phyloP scores from a whole-genome alignment of 164 flowering plant genomes.

The Chloranthus sessilifolius region DNA sequence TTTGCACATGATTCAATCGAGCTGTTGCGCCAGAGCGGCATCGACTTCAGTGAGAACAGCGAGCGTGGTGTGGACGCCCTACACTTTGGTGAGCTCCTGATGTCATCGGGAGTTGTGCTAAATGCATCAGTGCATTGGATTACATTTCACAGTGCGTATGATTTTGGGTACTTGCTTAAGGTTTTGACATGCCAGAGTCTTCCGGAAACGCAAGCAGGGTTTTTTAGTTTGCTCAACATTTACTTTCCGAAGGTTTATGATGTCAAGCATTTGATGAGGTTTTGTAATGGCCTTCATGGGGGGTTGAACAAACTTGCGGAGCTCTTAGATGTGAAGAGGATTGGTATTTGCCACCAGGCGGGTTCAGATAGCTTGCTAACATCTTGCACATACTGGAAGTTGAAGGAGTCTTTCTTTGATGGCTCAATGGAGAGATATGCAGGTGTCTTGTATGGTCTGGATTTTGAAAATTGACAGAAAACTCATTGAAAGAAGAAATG shows the following conservation, averaged over 20 bases:
- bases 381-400: constrained; percentile 50
- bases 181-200: constrained; percentile 38
- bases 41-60: constrained; percentile 32
- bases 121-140: constrained; percentile 34
- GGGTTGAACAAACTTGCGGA: constrained; percentile 64
- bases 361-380: constrained; percentile 71
- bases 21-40: constrained; percentile 35
- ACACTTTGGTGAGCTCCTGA: constrained; percentile 28
- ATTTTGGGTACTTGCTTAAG: constrained; percentile 53
- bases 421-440: constrained; percentile 51
- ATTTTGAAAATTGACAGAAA: constrained; percentile 38
- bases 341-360: constrained; percentile 57
- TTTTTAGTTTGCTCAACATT: constrained; percentile 31
- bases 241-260: constrained; percentile 55
- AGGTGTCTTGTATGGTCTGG: constrained; percentile 53
- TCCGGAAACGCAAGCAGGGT: constrained; percentile 37
- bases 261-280: constrained; percentile 63
- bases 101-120: constrained; percentile 30
- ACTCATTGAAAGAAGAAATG: background rate
- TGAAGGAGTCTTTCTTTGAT: constrained; percentile 44
- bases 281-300: constrained; percentile 53
- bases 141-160: constrained; percentile 35
- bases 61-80: constrained; percentile 24
- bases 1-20: constrained; percentile 42
- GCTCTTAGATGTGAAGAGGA: constrained; percentile 49